These are phyloP conservation scores for Rhodomyrtus tomentosa DNA, from an alignment of 345 rosid species.

Conservation along the genomic window DNA sequence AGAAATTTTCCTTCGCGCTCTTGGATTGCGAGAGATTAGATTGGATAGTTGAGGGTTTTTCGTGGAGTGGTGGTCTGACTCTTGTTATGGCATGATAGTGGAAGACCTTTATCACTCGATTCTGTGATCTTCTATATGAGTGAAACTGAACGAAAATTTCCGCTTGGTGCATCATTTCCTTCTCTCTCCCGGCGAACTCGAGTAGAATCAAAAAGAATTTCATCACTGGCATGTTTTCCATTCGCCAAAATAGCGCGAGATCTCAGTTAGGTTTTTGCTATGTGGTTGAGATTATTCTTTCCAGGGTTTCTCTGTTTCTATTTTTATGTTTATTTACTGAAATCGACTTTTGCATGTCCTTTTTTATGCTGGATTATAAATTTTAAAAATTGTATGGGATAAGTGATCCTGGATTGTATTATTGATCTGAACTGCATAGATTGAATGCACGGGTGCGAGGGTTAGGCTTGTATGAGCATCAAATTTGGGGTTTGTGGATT, in stretches of 20 bases:
- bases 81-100: neutral
- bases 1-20: neutral
- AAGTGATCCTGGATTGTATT: neutral
- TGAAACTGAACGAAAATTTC: neutral
- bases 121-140: neutral
- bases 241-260: neutral
- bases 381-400: neutral
- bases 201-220: neutral
- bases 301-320: neutral
- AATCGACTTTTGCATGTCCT: neutral
- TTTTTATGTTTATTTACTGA: neutral
- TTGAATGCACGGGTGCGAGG: neutral
- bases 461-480: neutral
- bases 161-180: neutral
- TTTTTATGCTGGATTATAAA: neutral
- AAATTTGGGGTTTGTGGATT: neutral
- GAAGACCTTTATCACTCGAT: accelerated
- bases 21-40: neutral
- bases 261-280: neutral
- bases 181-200: neutral
- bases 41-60: neutral
- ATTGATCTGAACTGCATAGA: neutral
- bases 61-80: neutral
- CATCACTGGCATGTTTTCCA: neutral
- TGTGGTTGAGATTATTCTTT: neutral